phyloP scores from a whole-genome alignment of 2,329 filamentous ascomycete species.

The Cladophialophora exuberans region DNA sequence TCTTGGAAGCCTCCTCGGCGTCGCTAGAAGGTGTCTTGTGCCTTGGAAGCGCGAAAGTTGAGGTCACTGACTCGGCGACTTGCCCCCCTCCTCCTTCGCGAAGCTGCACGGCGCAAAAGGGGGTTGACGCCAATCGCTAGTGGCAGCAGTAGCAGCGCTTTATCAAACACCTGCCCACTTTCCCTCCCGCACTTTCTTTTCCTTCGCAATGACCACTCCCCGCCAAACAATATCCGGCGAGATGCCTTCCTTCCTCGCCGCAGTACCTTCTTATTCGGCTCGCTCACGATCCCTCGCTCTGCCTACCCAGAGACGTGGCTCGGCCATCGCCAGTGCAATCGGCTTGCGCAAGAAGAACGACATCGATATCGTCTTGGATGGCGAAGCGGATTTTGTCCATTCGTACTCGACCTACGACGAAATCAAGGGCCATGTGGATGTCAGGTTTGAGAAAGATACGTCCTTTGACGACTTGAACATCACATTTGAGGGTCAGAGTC shows the following conservation, averaged over 20 bases:
- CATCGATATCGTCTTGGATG: constrained; percentile 35
- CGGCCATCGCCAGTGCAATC: constrained; percentile 28
- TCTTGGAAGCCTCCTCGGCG: not conserved
- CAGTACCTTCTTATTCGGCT: constrained; percentile 23
- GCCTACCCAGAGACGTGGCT: constrained; percentile 21
- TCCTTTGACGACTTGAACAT: constrained; percentile 37
- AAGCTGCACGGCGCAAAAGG: too few relatives aligned
- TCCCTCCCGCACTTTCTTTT: not conserved
- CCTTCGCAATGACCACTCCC: constrained; percentile 15
- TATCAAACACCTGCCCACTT: constrained; percentile 10
- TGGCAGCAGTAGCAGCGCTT: not conserved
- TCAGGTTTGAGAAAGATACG: constrained; percentile 37
- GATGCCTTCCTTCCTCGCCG: constrained; percentile 29
- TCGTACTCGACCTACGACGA: constrained; percentile 40
- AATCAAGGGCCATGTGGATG: constrained; percentile 37
- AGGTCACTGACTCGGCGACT: not conserved
- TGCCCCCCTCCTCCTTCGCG: too few relatives aligned
- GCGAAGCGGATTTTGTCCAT: constrained; percentile 28
- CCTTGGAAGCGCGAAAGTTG: constrained; percentile 1
- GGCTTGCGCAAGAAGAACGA: constrained; percentile 30
- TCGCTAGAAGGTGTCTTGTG: too few relatives aligned
- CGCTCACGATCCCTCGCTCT: constrained; percentile 26
- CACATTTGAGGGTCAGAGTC: constrained; percentile 36
- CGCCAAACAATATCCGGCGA: constrained; percentile 22
- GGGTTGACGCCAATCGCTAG: too few relatives aligned